These are phyloP conservation scores for Penicillium sclerotiorum DNA, from an alignment of 2,329 filamentous ascomycete genomes.

Conservation along the genomic window DNA sequence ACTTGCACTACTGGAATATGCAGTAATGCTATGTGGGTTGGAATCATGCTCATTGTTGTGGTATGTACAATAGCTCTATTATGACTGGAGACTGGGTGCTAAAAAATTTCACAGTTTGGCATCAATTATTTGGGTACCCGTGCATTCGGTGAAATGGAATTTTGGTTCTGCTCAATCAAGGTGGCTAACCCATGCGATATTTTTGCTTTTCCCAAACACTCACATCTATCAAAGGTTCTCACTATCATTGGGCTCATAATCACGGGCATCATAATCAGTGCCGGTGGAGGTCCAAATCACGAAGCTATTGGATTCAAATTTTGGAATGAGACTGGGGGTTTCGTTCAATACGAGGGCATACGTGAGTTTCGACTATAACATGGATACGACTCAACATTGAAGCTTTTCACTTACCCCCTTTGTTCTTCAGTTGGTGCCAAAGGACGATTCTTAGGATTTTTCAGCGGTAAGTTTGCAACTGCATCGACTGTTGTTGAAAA, in stretches of 20 bases:
- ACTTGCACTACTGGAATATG: conserved; percentile 20
- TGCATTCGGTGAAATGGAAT: conserved; percentile 18
- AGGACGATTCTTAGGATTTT: conserved; percentile 25
- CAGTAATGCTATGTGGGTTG: conserved; percentile 19
- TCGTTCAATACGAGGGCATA: conserved; percentile 15
- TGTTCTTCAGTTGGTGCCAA: conserved; percentile 12
- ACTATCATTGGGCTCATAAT: conserved; percentile 24
- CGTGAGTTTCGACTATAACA: neutral
- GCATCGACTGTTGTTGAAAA: neutral
- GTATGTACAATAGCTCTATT: neutral
- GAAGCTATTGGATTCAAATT: conserved; percentile 18
- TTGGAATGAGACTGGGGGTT: conserved; percentile 19
- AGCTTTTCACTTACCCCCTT: too few species aligned
- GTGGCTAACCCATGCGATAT: neutral
- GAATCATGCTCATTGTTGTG: conserved; percentile 14
- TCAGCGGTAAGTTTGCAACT: conserved; percentile 10
- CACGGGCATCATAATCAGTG: conserved; percentile 13
- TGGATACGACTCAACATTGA: neutral
- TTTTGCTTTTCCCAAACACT: too few species aligned
- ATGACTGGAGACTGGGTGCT: too few species aligned
- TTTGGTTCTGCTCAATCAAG: conserved; percentile 20
- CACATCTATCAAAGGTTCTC: too few species aligned
- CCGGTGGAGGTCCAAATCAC: conserved; percentile 19
- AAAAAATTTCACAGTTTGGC: too few species aligned
- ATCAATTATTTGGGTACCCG: conserved; percentile 8